Conservation (phyloP, 73 alveolate genomes). For the Paramecium caudatum region DNA sequence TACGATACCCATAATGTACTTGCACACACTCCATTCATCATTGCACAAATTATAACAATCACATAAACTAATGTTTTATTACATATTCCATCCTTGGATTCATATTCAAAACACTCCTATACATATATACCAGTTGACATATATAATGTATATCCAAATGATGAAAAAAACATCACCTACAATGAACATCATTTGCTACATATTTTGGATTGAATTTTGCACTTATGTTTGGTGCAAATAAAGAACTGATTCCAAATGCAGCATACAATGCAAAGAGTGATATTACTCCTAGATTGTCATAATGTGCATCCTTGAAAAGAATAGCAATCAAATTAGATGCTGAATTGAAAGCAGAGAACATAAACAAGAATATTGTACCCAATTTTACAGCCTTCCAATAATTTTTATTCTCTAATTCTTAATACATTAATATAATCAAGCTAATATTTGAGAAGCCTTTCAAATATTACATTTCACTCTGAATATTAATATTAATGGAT, state of each 20-base stretch:
- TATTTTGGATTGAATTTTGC: conserved; percentile 60
- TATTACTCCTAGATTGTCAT: conserved; percentile 57
- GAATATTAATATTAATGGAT: conserved; percentile 20
- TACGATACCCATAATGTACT: conserved; percentile 73
- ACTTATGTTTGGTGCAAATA: conserved; percentile 62
- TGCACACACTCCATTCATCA: conserved; percentile 70
- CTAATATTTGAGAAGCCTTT: conserved; percentile 42
- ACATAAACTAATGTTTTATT: background rate
- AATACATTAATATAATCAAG: conserved; percentile 28
- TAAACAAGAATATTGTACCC: conserved; percentile 54
- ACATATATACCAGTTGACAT: conserved; percentile 65
- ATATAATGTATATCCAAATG: conserved; percentile 28
- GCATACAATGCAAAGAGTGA: conserved; percentile 66
- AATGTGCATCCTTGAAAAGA: conserved; percentile 19
- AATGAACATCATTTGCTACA: background rate
- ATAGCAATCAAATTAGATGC: conserved; percentile 68
- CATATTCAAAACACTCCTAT: conserved; percentile 56
- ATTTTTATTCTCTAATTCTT: background rate
- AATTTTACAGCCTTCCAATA: conserved; percentile 48
- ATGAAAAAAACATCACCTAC: conserved; percentile 50
- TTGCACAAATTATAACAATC: conserved; percentile 56
- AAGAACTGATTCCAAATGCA: conserved; percentile 32
- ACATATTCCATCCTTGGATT: conserved; percentile 50
- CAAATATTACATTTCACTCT: background rate
- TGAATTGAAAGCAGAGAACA: conserved; percentile 75